A percentile compares a stretch with the other conserved stretches of the same genome.
Evolutionary conservation across 225 moss, liverwort and hornwort species (phyloP).

Genomic region (Marchantia polymorpha): DNA sequence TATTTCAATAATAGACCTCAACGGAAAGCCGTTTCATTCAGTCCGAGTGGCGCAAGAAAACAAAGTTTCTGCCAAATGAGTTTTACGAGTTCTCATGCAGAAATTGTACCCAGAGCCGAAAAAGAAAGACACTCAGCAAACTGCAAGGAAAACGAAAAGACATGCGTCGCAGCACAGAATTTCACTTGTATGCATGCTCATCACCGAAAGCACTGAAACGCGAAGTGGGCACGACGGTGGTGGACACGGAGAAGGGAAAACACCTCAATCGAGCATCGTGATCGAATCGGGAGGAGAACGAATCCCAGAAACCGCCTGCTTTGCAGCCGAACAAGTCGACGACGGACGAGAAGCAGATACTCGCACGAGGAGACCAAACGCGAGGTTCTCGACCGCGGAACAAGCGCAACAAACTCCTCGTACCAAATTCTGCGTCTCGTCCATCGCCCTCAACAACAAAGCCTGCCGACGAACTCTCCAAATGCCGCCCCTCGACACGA

Average conservation of each 20-base stretch:
- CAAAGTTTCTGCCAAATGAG: not conserved
- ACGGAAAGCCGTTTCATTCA: not conserved
- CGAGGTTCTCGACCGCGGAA: not conserved
- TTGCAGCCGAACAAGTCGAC: not conserved
- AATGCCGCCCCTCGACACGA: not conserved
- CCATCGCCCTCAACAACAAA: not conserved
- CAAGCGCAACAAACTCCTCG: not conserved
- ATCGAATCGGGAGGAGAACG: not conserved
- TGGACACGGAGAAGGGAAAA: not conserved
- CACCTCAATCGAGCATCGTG: not conserved
- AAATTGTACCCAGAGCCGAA: not conserved
- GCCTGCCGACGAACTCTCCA: not conserved
- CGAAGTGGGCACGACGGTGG: not conserved
- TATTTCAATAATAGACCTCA: not conserved
- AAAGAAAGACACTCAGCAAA: not conserved
- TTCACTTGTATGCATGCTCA: not conserved
- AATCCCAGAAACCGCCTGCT: not conserved
- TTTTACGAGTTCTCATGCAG: not conserved
- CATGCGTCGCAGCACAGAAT: not conserved
- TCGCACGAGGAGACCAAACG: not conserved
- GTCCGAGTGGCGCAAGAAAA: too few relatives aligned
- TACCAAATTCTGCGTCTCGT: not conserved
- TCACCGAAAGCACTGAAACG: too few relatives aligned
- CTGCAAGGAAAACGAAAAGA: not conserved
- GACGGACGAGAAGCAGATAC: not conserved